phyloP scores from a whole-genome alignment of 225 moss, liverwort and hornwort genomes.

The Straminergon stramineum region DNA sequence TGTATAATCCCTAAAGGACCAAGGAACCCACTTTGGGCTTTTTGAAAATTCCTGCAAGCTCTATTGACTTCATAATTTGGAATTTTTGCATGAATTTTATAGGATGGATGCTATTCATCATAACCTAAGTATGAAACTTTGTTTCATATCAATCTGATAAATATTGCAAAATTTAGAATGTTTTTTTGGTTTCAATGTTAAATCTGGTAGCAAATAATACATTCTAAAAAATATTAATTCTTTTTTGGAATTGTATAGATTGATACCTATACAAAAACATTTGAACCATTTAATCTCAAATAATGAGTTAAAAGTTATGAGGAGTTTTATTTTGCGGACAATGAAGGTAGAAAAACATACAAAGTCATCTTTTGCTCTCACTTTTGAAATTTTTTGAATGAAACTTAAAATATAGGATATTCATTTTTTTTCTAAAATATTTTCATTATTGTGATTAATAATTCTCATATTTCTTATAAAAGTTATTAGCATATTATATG shows the following conservation, averaged over 20 bases:
- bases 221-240: neutral
- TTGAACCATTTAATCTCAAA: neutral
- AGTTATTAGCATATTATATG: too few species aligned
- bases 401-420: too few species aligned
- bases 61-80: neutral
- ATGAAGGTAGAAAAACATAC: neutral
- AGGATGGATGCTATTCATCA: neutral
- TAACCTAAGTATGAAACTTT: neutral
- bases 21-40: neutral
- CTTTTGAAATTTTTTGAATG: too few species aligned
- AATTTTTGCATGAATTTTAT: neutral
- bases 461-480: too few species aligned
- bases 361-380: neutral
- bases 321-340: neutral
- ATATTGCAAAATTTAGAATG: neutral
- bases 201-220: fast-evolving
- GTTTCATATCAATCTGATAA: neutral
- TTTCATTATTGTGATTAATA: too few species aligned
- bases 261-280: neutral
- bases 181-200: neutral
- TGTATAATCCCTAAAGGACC: neutral
- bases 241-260: fast-evolving
- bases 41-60: neutral
- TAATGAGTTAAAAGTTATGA: neutral
- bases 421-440: too few species aligned